These are phyloP conservation scores for Cephaloascus albidus DNA, from an alignment of 805 yeast genomes.

Conservation along the genomic window DNA sequence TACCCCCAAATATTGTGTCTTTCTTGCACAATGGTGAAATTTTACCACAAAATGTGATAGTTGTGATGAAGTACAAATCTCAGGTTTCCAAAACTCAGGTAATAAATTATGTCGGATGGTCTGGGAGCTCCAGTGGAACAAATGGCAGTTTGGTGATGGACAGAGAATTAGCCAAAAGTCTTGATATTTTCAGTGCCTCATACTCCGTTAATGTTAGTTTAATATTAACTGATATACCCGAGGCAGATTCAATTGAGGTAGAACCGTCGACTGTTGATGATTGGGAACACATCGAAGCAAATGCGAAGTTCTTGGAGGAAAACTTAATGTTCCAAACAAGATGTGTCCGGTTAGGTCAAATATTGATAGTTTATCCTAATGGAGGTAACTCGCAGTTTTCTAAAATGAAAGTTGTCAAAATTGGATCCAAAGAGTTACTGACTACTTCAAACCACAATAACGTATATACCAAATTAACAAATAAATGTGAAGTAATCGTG, in stretches of 20 bases:
- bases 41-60: slow-evolving; percentile 47
- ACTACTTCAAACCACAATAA: slow-evolving; percentile 27
- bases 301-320: slow-evolving; percentile 70
- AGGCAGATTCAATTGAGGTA: slow-evolving; percentile 35
- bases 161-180: slow-evolving; percentile 48
- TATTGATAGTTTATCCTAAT: slow-evolving; percentile 62
- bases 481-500: slow-evolving; percentile 62
- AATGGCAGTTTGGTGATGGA: slow-evolving; percentile 48
- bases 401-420: slow-evolving; percentile 39
- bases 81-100: slow-evolving; percentile 10
- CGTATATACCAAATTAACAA: slow-evolving; percentile 42
- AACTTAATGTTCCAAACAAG: slow-evolving; percentile 73
- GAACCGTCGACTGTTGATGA: slow-evolving; percentile 75
- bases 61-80: slow-evolving; percentile 30
- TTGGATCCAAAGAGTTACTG: slow-evolving; percentile 34
- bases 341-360: slow-evolving; percentile 52
- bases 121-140: slow-evolving; percentile 38
- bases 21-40: slow-evolving; percentile 42
- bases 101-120: slow-evolving; percentile 51
- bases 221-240: slow-evolving; percentile 11
- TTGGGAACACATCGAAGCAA: slow-evolving; percentile 85
- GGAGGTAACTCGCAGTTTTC: slow-evolving; percentile 45
- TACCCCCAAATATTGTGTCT: slow-evolving; percentile 39
- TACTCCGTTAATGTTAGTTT: no score
- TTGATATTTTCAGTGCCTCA: slow-evolving; percentile 38